Conservation (phyloP, 306 rosid genomes). For the Rubus idaeus region DNA sequence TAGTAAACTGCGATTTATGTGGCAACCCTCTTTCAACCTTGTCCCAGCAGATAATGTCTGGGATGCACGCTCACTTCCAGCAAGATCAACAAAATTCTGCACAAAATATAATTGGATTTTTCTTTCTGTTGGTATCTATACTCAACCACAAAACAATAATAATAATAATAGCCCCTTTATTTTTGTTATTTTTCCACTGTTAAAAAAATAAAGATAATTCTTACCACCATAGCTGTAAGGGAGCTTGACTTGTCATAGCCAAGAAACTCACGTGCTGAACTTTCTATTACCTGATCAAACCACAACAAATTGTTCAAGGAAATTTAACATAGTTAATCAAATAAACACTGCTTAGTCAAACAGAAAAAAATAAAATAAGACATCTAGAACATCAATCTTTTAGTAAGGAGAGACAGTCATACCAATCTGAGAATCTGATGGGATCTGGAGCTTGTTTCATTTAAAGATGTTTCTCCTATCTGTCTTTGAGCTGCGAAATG, state of each 20-base stretch:
- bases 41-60: conserved; percentile 88
- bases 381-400: background rate
- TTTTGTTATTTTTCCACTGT: background rate
- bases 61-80: conserved; percentile 99
- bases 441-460: conserved; percentile 98
- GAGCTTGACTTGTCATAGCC: conserved; percentile 96
- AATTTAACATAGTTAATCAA: conserved; percentile 14
- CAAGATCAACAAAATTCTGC: conserved; percentile 95
- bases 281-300: conserved; percentile 75
- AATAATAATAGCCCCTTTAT: background rate
- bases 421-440: conserved; percentile 99
- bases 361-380: background rate
- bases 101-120: conserved; percentile 8
- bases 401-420: conserved; percentile 21
- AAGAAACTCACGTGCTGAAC: conserved; percentile 81
- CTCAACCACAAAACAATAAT: background rate
- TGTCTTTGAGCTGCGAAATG: conserved; percentile 82
- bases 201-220: conserved; percentile 4
- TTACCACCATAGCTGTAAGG: conserved; percentile 92
- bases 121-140: conserved; percentile 1
- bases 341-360: conserved; percentile 11
- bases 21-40: conserved; percentile 98
- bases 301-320: conserved; percentile 26
- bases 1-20: conserved; percentile 94
- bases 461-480: conserved; percentile 93